Evolutionary conservation across 1,139 yeast species (phyloP).

Genomic region (Diutina mesorugosa): DNA sequence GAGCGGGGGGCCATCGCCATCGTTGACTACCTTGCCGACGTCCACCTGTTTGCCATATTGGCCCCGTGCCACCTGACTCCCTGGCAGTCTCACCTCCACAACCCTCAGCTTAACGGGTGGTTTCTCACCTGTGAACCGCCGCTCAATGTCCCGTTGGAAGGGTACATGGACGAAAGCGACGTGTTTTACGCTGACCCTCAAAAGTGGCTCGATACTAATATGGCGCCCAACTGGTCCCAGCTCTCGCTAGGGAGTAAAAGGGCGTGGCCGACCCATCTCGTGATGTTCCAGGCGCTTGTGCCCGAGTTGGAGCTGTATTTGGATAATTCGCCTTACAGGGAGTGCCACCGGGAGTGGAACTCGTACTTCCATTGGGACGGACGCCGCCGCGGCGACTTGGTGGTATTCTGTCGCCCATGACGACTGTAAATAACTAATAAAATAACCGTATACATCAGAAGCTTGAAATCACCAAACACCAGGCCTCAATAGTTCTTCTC

Average conservation of each 20-base stretch:
- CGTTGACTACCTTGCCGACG: conserved; percentile 35
- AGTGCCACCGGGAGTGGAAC: conserved; percentile 53
- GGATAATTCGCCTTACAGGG: conserved; percentile 28
- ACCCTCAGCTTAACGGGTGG: conserved; percentile 43
- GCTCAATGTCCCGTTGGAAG: conserved; percentile 20
- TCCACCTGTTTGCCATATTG: conserved; percentile 56
- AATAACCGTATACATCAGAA: too few species aligned
- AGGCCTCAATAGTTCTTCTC: too few species aligned
- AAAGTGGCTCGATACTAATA: conserved; percentile 16
- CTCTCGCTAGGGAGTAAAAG: conserved; percentile 25
- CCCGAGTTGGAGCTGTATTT: conserved; percentile 16
- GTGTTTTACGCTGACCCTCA: conserved; percentile 58
- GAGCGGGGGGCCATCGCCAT: conserved; percentile 81
- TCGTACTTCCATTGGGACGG: conserved; percentile 79
- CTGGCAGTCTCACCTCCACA: conserved; percentile 76
- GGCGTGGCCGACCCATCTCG: conserved; percentile 60
- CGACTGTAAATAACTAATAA: too few species aligned
- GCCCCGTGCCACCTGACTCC: conserved; percentile 98
- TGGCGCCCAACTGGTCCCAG: conserved; percentile 14
- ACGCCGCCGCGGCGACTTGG: conserved; percentile 66
- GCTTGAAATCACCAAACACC: too few species aligned
- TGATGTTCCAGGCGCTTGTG: conserved; percentile 57
- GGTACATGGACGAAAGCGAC: conserved; percentile 81
- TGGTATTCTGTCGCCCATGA: conserved; percentile 30
- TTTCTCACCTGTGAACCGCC: conserved; percentile 92